Base-by-base conservation (phyloP, 129 eudicot genomes). In the Ambrosia artemisiifolia region DNA sequence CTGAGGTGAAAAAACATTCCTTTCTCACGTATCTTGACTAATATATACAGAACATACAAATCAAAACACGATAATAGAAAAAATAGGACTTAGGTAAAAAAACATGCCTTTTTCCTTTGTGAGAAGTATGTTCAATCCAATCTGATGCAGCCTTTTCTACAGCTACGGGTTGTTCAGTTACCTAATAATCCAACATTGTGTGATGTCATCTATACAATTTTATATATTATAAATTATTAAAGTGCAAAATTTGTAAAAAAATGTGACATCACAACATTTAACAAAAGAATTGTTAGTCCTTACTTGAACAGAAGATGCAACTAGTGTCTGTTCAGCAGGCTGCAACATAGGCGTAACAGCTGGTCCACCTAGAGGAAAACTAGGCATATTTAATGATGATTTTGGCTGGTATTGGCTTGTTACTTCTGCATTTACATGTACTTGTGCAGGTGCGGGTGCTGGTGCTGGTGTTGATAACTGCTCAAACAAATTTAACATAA, bases 111-210 rank as follows among this genome's bases (percentile, higher is more conserved):
- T 87, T 92, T 59, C 98, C 98, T 68, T 71, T 78, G 68, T 86
- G 91, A 67, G 86, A 49, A 44, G 85, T 83, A 78, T 92, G 89
- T 74, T 88, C 96, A 65, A 79, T 76, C 98, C 98, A 92, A 51
- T 81, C 89, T 11, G 88, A 85, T 63, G 85, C 67, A 48, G 74
- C 69, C 59, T 83, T 83, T 64, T 73, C 85, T 11, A 69, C 60
- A 9, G 70, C 72, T 38, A 76, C 78, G 43, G 82, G 70, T 65
- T 70, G 56, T 17, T 56, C 72, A 19, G 28, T 54, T 69, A 68
- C 87, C 98, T 92, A 83, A 77, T 68, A 60, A 46, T 67, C 19
- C 9, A 57, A 50, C 44, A 54, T 50, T 40, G 61, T 51, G 20
- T 44, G 30, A 51, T 46, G 70, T 73, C 63, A 77, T 60, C 12